A percentile compares a stretch with the other conserved stretches of the same genome.
phyloP scores from a whole-genome alignment of 495 filamentous ascomycete species.

The Daldinia bambusicola region DNA sequence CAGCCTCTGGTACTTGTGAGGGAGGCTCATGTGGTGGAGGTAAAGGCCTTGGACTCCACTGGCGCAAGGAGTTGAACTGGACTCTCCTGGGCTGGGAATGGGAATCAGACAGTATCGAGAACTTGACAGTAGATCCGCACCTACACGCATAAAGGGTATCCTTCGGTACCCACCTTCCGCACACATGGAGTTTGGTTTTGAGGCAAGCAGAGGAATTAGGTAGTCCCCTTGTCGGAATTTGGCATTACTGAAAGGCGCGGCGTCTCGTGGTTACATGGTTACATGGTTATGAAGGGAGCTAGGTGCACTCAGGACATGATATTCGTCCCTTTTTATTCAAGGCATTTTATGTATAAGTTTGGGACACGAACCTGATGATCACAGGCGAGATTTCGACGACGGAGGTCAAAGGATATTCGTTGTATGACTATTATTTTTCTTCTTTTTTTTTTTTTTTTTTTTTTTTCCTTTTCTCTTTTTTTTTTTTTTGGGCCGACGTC shows the following conservation, averaged over 20 bases:
- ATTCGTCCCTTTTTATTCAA: conserved; percentile 9
- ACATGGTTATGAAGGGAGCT: conserved; percentile 1
- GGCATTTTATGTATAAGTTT: conserved; percentile 18
- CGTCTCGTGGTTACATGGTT: conserved; percentile 12
- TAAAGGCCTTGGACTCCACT: conserved; percentile 84
- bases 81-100: conserved; percentile 87
- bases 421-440: conserved; percentile 14
- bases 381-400: conserved; percentile 2
- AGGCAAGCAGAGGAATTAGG: conserved; percentile 60
- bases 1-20: conserved; percentile 40
- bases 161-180: conserved; percentile 12
- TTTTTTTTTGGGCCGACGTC: conserved; percentile 12
- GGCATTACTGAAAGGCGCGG: conserved; percentile 37
- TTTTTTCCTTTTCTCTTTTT: too few relatives aligned
- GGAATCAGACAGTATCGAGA: conserved; percentile 54
- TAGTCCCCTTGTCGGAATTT: conserved; percentile 54
- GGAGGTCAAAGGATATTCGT: conserved; percentile 30
- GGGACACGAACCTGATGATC: neutral
- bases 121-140: conserved; percentile 49
- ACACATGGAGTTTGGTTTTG: conserved; percentile 46
- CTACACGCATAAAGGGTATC: conserved; percentile 51
- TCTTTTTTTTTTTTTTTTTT: too few relatives aligned
- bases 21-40: conserved; percentile 54
- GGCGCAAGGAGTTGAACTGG: conserved; percentile 95
- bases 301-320: conserved; percentile 11